phyloP scores from a whole-genome alignment of 495 filamentous ascomycete genomes.

The Hyaloscypha variabilis region DNA sequence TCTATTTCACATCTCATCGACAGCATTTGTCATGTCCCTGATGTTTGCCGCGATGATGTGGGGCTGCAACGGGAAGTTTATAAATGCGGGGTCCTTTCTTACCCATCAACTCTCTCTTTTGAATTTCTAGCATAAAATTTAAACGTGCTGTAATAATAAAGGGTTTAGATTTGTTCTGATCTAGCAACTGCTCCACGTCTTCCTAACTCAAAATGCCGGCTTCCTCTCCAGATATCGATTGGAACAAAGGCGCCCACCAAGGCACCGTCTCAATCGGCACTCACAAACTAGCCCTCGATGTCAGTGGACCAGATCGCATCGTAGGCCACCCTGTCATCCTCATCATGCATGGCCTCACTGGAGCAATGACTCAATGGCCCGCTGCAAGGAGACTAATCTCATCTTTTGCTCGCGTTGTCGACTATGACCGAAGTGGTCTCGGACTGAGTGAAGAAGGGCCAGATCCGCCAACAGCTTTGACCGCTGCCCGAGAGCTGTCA shows the following conservation, averaged over 20 bases:
- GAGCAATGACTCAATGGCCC: slow-evolving; percentile 1
- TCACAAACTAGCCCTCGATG: slow-evolving; percentile 17
- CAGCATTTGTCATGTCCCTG: background rate
- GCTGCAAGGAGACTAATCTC: slow-evolving; percentile 5
- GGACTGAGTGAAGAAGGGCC: slow-evolving; percentile 2
- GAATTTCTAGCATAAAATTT: too few relatives aligned
- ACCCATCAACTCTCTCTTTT: background rate
- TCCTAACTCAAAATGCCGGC: background rate
- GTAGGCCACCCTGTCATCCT: slow-evolving; percentile 5
- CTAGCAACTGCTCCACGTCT: background rate
- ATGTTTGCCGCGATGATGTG: background rate
- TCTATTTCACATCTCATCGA: background rate
- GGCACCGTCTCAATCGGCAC: slow-evolving; percentile 17
- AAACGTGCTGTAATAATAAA: too few relatives aligned
- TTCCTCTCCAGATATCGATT: slow-evolving; percentile 3
- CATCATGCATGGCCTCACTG: slow-evolving; percentile 6
- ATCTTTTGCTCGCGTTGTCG: slow-evolving; percentile 1
- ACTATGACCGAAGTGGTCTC: slow-evolving; percentile 23
- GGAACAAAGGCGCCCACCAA: slow-evolving; percentile 11
- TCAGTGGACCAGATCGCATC: slow-evolving; percentile 12
- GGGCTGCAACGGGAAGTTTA: background rate
- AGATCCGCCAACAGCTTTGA: background rate
- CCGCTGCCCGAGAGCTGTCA: slow-evolving; percentile 15
- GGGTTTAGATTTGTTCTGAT: too few relatives aligned
- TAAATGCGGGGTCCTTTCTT: background rate